A percentile compares a stretch with the other conserved stretches of the same genome.
phyloP scores from a whole-genome alignment of 2,329 filamentous ascomycete species.

The Botrytis fragariae region DNA sequence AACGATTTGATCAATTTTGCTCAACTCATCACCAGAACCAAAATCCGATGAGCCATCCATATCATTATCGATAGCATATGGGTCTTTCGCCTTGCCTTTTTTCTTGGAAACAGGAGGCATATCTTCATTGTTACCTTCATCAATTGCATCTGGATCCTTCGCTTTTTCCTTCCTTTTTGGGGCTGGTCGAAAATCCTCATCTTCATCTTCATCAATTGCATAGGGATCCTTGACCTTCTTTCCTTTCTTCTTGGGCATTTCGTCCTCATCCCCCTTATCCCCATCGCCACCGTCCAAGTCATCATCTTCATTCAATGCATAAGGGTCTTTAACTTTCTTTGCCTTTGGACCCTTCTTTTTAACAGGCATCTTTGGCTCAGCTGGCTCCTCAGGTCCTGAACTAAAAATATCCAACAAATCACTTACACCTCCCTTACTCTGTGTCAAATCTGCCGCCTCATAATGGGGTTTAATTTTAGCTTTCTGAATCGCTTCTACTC shows the following conservation, averaged over 20 bases:
- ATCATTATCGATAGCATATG: background rate
- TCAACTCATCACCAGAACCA: background rate
- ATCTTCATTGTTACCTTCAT: background rate
- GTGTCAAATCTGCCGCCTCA: background rate
- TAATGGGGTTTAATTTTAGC: conserved; percentile 10
- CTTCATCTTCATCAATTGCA: conserved; percentile 10
- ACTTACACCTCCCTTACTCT: conserved; percentile 12
- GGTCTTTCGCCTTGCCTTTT: background rate
- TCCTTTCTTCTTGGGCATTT: background rate
- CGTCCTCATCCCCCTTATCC: background rate
- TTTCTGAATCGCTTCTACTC: conserved; percentile 22
- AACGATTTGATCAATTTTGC: conserved; percentile 6
- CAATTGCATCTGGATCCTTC: conserved; percentile 10
- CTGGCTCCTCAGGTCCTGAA: conserved; percentile 17
- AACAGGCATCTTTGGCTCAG: conserved; percentile 10
- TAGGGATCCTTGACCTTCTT: conserved; percentile 13
- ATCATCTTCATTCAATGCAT: conserved; percentile 17
- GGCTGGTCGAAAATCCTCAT: background rate
- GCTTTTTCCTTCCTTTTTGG: conserved; percentile 12
- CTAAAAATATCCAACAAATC: conserved; percentile 21
- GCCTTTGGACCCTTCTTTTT: conserved; percentile 13
- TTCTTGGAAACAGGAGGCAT: background rate
- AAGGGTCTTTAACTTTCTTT: conserved; percentile 11
- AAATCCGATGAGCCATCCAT: conserved; percentile 15
- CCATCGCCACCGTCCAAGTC: background rate